These are phyloP conservation scores for Flammula alnicola DNA, from an alignment of 1,284 basidiomycete genomes.

Conservation along the genomic window DNA sequence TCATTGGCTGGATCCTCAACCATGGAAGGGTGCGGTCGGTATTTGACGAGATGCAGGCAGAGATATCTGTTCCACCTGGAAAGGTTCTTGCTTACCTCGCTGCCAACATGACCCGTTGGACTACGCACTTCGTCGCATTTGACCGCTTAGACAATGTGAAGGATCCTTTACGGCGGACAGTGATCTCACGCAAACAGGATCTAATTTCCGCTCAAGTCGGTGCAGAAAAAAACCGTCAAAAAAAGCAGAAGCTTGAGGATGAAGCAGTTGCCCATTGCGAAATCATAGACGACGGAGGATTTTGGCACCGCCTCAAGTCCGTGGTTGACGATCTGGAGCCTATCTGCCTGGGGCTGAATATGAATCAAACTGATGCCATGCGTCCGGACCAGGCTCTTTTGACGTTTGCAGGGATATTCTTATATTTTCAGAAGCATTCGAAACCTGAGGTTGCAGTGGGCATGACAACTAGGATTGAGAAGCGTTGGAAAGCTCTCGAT, in stretches of 20 bases:
- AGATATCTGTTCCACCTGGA: conserved; percentile 16
- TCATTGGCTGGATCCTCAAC: conserved; percentile 29
- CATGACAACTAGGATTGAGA: conserved; percentile 29
- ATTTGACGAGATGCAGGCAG: conserved; percentile 27
- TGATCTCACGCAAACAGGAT: conserved; percentile 20
- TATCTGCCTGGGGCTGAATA: conserved; percentile 33
- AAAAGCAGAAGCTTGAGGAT: conserved; percentile 18
- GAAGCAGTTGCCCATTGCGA: conserved; percentile 23
- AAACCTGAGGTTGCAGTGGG: conserved; percentile 21
- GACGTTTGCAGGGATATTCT: conserved; percentile 31
- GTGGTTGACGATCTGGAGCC: conserved; percentile 33
- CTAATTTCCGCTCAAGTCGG: conserved; percentile 32
- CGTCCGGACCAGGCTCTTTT: conserved; percentile 31
- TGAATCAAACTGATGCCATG: conserved; percentile 31
- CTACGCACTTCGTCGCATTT: conserved; percentile 31
- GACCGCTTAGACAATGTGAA: conserved; percentile 24
- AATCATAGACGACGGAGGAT: conserved; percentile 22
- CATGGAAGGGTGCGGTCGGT: conserved; percentile 28
- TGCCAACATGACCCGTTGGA: conserved; percentile 33
- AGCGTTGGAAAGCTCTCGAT: conserved; percentile 29
- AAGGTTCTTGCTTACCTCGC: conserved; percentile 29
- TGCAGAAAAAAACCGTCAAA: conserved; percentile 26
- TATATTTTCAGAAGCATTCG: conserved; percentile 30
- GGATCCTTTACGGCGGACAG: conserved; percentile 23
- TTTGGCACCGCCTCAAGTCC: conserved; percentile 28